Conservation (phyloP, 768 basidiomycete species). For the Termitomyces sp. region DNA sequence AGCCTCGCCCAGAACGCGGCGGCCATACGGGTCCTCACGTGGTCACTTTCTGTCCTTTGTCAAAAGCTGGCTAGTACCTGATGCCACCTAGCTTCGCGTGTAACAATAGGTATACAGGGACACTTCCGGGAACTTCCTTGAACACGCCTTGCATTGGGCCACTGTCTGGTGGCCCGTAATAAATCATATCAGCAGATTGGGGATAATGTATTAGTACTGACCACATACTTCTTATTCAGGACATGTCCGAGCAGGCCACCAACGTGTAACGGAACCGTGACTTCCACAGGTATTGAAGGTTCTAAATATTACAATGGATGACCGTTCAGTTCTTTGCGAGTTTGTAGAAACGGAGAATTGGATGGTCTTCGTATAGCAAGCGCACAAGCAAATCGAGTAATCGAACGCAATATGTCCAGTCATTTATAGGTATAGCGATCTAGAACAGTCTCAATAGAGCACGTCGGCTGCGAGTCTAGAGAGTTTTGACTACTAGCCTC, state of each 20-base stretch:
- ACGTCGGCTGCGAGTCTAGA: no score
- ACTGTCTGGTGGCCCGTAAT: not conserved
- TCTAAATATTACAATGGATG: not conserved
- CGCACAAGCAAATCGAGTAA: no score
- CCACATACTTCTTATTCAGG: not conserved
- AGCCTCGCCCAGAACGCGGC: not conserved
- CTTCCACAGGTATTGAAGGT: no score
- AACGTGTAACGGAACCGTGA: not conserved
- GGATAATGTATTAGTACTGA: not conserved
- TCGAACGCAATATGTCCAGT: no score
- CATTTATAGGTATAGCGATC: no score
- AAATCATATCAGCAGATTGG: not conserved
- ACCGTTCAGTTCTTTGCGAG: no score
- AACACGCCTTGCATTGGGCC: not conserved
- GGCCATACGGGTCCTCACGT: not conserved
- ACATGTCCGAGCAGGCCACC: not conserved
- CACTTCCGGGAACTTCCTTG: constrained; percentile 7
- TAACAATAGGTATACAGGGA: not conserved
- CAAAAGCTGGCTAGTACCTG: not conserved
- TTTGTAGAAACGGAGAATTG: no score
- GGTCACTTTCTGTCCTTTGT: constrained; percentile 6
- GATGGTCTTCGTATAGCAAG: no score
- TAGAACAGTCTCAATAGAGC: no score
- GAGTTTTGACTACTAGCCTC: no score
- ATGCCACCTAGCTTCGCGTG: not conserved